Conservation (phyloP, 495 filamentous ascomycete genomes). For the Neurospora africana region DNA sequence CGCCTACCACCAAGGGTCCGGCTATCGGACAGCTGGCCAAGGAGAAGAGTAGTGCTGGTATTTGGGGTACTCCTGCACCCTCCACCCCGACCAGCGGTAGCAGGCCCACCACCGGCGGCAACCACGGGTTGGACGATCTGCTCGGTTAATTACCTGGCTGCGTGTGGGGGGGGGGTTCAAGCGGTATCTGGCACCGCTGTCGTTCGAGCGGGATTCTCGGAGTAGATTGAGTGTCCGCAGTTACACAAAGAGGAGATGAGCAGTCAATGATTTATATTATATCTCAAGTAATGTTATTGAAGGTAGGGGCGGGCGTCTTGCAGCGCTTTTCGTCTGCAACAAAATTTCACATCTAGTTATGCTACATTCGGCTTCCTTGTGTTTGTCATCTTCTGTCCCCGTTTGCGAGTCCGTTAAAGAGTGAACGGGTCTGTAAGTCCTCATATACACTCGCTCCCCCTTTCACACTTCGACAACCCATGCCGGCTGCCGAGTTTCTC, state of each 20-base stretch:
- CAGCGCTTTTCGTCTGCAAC: neutral
- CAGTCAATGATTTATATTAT: neutral
- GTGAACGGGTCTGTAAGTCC: neutral
- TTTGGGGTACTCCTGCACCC: slow-evolving; percentile 56
- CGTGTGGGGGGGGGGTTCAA: neutral
- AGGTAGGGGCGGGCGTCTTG: neutral
- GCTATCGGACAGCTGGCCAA: slow-evolving; percentile 89
- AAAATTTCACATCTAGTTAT: neutral
- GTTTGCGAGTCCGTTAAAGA: neutral
- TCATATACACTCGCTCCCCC: neutral
- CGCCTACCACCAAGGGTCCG: slow-evolving; percentile 47
- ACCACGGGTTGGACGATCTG: slow-evolving; percentile 33
- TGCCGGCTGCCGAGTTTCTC: neutral
- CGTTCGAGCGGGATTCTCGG: neutral
- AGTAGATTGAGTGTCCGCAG: neutral
- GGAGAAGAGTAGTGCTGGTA: slow-evolving; percentile 85
- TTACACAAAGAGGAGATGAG: neutral
- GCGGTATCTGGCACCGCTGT: neutral
- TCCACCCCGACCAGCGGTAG: slow-evolving; percentile 3
- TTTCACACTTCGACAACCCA: neutral
- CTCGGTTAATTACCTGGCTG: slow-evolving; percentile 23
- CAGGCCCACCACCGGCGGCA: slow-evolving; percentile 15
- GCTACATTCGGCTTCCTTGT: neutral
- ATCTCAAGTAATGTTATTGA: neutral
- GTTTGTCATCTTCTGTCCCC: neutral